Evolutionary conservation across 2,329 filamentous ascomycete genomes (phyloP).

Genomic region (Colletotrichum tanaceti): DNA sequence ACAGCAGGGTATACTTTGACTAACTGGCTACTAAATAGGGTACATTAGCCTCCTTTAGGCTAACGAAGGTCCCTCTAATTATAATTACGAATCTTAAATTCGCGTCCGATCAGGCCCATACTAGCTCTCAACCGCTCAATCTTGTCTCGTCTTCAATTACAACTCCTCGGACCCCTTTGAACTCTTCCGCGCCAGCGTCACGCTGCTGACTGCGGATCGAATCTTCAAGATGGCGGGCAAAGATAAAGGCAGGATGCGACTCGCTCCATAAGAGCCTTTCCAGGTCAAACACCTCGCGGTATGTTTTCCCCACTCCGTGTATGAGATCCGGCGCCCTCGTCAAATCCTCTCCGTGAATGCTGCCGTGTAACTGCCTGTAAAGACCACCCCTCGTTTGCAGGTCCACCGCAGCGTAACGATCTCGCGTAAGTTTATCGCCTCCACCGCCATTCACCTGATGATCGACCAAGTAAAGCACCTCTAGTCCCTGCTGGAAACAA

Average conservation of each 20-base stretch:
- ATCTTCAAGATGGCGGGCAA: conserved; percentile 46
- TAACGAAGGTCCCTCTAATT: too few relatives aligned
- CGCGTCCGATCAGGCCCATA: too few relatives aligned
- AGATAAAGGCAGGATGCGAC: conserved; percentile 47
- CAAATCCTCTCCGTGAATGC: conserved; percentile 39
- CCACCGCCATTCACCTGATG: conserved; percentile 39
- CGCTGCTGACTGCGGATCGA: conserved; percentile 48
- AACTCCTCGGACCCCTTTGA: conserved; percentile 44
- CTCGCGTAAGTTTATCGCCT: neutral
- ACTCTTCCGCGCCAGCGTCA: conserved; percentile 33
- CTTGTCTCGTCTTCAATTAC: conserved; percentile 43
- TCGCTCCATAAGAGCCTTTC: conserved; percentile 47
- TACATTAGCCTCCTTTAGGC: too few relatives aligned
- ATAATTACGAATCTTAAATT: too few relatives aligned
- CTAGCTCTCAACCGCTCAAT: too few relatives aligned
- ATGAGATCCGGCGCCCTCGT: conserved; percentile 45
- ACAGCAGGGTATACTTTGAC: too few relatives aligned
- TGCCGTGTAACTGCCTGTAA: conserved; percentile 42
- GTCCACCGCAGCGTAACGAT: conserved; percentile 17
- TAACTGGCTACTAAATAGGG: too few relatives aligned
- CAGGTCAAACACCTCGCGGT: conserved; percentile 49
- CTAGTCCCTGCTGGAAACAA: conserved; percentile 45
- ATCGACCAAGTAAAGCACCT: conserved; percentile 49
- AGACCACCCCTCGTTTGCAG: conserved; percentile 43
- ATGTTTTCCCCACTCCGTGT: conserved; percentile 45